Evolutionary conservation across 108 stramenopile species (phyloP), one percentile per base, ranked within the genome.

Genomic region (Seminavis robusta): DNA sequence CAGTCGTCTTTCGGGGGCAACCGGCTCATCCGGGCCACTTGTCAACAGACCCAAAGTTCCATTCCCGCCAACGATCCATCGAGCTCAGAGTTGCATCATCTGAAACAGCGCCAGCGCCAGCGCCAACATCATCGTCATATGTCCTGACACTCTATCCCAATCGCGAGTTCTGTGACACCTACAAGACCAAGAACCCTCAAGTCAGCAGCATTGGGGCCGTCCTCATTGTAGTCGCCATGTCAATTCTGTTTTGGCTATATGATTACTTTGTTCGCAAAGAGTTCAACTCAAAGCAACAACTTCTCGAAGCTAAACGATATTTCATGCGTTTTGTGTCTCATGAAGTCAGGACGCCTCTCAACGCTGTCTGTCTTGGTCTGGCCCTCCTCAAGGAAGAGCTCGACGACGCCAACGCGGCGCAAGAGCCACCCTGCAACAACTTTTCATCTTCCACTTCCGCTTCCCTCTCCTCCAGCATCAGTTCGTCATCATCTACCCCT

Each of bases 241-340:
- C 63, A 3, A 15, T 66, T 4, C 43, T 61, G n/a, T 72, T 72
- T 51, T 54, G 59, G 26, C 16, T 64, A 11, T 72, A 72, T 30
- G 71, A 72, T 47, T 66, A 37, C 50, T 71, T 59, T 47, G 71
- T 72, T 16, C 57, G 52, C 3, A 56, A 42, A 15, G 71, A 72
- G 37, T 60, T 72, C 37, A 23, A 31, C 19, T 50, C 47, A 21
- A 51, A 62, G 15, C 7, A 36, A 1, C 21, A 63, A 8, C 16
- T 71, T 7, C 48, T 71, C 11, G 55, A 71, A 21, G 69, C 69
- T 8, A 71, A 71, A 48, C 62, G 69, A 13, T 30, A 41, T 19
- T 61, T 53, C 34, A 56, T 80, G 11, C 52, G 73, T 16, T 80
- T 67, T 57, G 65, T 80, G 6, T 80, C 78, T 15, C 76, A 77